Base-by-base conservation (phyloP, 1,284 basidiomycete genomes). In the Agroathelia rolfsii region DNA sequence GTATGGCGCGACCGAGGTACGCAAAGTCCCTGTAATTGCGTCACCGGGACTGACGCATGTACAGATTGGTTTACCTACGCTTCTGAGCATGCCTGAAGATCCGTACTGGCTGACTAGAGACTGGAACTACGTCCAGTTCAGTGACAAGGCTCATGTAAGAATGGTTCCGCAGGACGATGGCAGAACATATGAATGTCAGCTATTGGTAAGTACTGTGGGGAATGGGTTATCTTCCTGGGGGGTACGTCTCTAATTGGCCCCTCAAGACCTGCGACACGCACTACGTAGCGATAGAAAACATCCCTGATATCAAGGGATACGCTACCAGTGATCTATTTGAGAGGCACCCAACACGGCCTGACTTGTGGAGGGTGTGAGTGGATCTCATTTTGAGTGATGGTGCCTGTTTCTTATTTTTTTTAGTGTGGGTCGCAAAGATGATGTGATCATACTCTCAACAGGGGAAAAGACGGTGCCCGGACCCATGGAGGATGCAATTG, bases 121-220 rank as follows among this genome's bases (percentile, higher is more conserved):
- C 14, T 53, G 54, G 52, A 39, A 46, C 27, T 59, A 51, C 23
- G 39, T 52, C 27, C 43, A 48, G 18, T 52, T 62, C 30, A 35
- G 38, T 12, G 41, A 52, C 1, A 37, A 38, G 3, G 40, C 43
- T 2, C 52, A 45, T 2, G 32, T 55, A 5, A 37, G 51, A 32
- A 64, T 59, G 61, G 43, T 47, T 0, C 47, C 54, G 10, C 58
- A 63, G 33, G 58, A 53, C 3, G 56, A 61, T 41, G 62, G 58
- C 17, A n/a, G 58, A 17, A 43, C 41, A 0, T 46, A 36, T 13
- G 50, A 52, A 17, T 41, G 37, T 15, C 49, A 50, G 20, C 21
- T 52, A 2, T 29, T 53, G 38, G 52, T 55, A 11, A 11, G 46
- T 41, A n/a, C 35, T 47, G 4, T 29, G 31, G n/a, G 6, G 10